Percentiles rank a stretch among this genome's conserved stretches.
Evolutionary conservation across 306 rosid species (phyloP).

Genomic region (Prosopis cineraria): DNA sequence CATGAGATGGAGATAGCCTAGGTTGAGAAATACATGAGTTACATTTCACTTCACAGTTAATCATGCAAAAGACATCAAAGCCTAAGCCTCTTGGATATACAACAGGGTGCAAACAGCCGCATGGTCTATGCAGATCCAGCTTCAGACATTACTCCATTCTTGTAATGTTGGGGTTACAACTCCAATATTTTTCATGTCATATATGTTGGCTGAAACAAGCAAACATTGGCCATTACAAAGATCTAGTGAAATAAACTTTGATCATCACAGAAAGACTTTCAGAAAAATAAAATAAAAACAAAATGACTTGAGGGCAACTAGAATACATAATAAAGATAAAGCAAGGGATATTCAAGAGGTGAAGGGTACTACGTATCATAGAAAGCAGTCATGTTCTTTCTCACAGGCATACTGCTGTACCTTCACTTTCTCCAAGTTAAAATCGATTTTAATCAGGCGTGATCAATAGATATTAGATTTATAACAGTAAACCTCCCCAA

Average conservation of each 20-base stretch:
- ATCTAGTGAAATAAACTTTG: not conserved
- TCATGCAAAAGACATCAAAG: not conserved
- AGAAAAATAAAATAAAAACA: too few relatives aligned
- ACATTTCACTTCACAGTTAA: conserved; percentile 9
- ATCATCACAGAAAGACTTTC: not conserved
- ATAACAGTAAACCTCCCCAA: not conserved
- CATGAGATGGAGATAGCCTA: too few relatives aligned
- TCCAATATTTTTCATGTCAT: conserved; percentile 84
- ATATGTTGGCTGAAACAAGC: conserved; percentile 66
- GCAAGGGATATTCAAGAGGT: not conserved
- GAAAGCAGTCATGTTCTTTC: not conserved
- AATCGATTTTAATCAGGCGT: not conserved
- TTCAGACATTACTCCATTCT: conserved; percentile 59
- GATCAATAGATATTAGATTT: not conserved
- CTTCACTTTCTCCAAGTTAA: not conserved
- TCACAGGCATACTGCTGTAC: not conserved
- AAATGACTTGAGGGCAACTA: conserved; percentile 13
- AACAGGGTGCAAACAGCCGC: conserved; percentile 11
- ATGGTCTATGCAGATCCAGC: conserved; percentile 42
- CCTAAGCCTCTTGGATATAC: conserved; percentile 22
- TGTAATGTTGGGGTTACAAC: conserved; percentile 62
- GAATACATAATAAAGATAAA: not conserved
- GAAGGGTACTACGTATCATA: not conserved
- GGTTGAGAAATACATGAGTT: not conserved
- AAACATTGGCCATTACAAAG: conserved; percentile 5